These are phyloP conservation scores for Metschnikowia colocasiae DNA, from an alignment of 805 yeast species.

Conservation along the genomic window DNA sequence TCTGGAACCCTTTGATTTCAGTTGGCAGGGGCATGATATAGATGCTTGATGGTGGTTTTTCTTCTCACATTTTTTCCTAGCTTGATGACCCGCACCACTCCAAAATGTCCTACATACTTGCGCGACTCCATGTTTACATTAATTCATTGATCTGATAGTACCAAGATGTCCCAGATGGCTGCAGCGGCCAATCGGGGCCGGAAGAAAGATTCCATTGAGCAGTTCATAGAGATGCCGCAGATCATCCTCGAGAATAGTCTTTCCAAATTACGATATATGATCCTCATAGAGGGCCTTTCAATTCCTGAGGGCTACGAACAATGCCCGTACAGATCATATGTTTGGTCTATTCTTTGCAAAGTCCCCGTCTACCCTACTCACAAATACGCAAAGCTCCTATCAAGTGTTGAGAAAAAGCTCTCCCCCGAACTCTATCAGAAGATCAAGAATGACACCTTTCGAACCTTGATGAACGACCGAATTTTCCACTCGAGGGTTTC, in stretches of 20 bases:
- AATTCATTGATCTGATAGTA: not conserved
- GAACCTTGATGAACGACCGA: slow-evolving; percentile 76
- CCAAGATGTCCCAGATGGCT: slow-evolving; percentile 1
- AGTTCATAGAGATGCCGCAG: slow-evolving; percentile 43
- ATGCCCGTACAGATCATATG: slow-evolving; percentile 67
- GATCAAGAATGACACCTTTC: slow-evolving; percentile 79
- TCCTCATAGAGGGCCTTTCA: slow-evolving; percentile 39
- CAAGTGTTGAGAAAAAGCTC: slow-evolving; percentile 46
- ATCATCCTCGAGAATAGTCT: slow-evolving; percentile 46
- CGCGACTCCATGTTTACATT: slow-evolving; percentile 3
- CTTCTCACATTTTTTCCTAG: slow-evolving; percentile 2
- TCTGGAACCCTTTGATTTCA: slow-evolving; percentile 57
- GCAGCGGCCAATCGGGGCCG: slow-evolving; percentile 28
- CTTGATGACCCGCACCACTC: slow-evolving; percentile 5
- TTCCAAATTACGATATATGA: slow-evolving; percentile 45
- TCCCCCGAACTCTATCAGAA: slow-evolving; percentile 55
- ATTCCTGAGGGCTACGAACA: slow-evolving; percentile 45
- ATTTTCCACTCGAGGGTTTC: slow-evolving; percentile 60
- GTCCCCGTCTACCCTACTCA: slow-evolving; percentile 57
- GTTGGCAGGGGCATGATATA: slow-evolving; percentile 12
- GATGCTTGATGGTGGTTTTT: not conserved
- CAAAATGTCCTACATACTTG: slow-evolving; percentile 2
- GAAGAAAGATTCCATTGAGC: slow-evolving; percentile 53
- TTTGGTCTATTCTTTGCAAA: slow-evolving; percentile 75
- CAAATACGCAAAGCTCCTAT: slow-evolving; percentile 48